Evolutionary conservation across 1,284 basidiomycete genomes (phyloP).

Genomic region (Volvariella volvacea): DNA sequence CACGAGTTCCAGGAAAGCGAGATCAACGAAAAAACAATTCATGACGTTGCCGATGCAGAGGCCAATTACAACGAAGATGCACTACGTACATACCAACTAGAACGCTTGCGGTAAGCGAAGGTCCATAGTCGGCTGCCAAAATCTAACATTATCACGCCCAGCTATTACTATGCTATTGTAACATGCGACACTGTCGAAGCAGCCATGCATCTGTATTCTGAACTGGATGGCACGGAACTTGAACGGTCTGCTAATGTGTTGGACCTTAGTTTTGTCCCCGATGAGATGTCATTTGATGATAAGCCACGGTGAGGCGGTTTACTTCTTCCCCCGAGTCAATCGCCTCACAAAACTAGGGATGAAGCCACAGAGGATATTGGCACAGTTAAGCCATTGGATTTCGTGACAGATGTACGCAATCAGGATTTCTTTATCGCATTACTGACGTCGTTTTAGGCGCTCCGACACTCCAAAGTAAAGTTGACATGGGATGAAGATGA

Average conservation of each 20-base stretch:
- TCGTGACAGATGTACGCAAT: constrained; percentile 80
- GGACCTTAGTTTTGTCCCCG: constrained; percentile 91
- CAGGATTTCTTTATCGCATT: background rate
- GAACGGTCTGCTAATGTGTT: constrained; percentile 97
- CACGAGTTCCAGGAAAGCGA: constrained; percentile 44
- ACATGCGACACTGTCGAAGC: constrained; percentile 81
- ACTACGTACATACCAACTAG: constrained; percentile 88
- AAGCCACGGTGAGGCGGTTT: constrained; percentile 53
- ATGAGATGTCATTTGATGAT: constrained; percentile 87
- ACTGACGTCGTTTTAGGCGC: constrained; percentile 50
- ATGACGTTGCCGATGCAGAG: constrained; percentile 52
- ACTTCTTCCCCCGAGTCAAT: constrained; percentile 1
- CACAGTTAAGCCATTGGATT: constrained; percentile 81
- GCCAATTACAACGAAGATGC: constrained; percentile 85
- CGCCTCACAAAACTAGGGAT: constrained; percentile 54
- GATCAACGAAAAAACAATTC: constrained; percentile 60
- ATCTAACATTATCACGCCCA: background rate
- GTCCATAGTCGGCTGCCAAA: constrained; percentile 5
- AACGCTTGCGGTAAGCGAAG: constrained; percentile 74
- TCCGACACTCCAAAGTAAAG: constrained; percentile 98
- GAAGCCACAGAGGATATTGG: constrained; percentile 72
- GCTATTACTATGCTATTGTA: constrained; percentile 93
- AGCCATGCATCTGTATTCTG: constrained; percentile 78
- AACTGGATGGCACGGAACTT: constrained; percentile 93
- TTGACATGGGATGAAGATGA: constrained; percentile 99